Evolutionary conservation across 345 rosid genomes (phyloP), one percentile per base, ranked within the genome.

Genomic region (Hypericum androsaemum): DNA sequence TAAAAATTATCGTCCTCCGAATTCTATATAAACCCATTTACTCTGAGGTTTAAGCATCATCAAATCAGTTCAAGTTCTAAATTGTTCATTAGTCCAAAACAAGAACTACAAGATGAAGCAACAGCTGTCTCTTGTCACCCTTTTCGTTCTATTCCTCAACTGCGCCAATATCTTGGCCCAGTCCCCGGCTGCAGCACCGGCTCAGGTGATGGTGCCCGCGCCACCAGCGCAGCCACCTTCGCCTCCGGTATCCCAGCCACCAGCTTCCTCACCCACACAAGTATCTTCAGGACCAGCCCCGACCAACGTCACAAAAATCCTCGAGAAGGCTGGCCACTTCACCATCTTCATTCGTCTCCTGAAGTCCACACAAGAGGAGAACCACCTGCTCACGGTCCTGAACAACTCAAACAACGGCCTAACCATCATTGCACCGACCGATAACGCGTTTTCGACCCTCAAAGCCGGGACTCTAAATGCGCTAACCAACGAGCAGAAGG

Each of bases 251-350:
- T 43, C 63, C 7, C 52, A 5, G 1, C 52, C 47, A 5, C 35
- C 15, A 22, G 32, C 32, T 22, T 22, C 32, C 32, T 22, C 54
- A 9, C 40, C 54, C 3, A 40, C 54, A 11, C 54, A 50, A 36
- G 54, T 50, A 5, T 7, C 54, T 7, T 12, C 5, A 32, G 37
- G 14, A 1, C 39, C 39, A 6, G 64, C 56, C 3, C 80, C 81
- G 6, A 73, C 79, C n/a, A 73, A 77, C 48, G 68, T 82, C n/a
- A 69, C 79, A 17, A 79, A 80, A 48, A 76, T 81, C 78, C 81
- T 82, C 6, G 79, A 77, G 37, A 79, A 79, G 47, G 74, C 74
- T 5, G 77, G 80, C 5, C 76, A 71, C 15, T 82, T 79, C 71
- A 72, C 71, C 6, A 41, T 73, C 61, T 64, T 82, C 17, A 65